phyloP scores from a whole-genome alignment of 2,329 filamentous ascomycete genomes.

The Ceratocystis albifundus region DNA sequence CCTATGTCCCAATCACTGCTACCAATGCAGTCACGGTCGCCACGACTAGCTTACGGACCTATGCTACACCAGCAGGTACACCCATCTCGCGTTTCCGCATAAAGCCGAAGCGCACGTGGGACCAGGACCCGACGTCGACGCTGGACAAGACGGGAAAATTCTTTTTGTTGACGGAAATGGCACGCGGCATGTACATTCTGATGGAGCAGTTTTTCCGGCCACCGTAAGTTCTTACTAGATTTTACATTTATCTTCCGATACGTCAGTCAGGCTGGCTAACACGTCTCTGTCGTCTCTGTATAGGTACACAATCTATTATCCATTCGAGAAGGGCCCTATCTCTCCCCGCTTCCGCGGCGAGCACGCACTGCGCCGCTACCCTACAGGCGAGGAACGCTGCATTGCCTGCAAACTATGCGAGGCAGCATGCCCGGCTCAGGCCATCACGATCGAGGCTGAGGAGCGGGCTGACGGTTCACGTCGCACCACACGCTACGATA shows the following conservation, averaged over 20 bases:
- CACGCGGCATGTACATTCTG: conserved; percentile 94
- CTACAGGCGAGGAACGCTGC: conserved; percentile 94
- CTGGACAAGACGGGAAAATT: conserved; percentile 81
- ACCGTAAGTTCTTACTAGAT: conserved; percentile 55
- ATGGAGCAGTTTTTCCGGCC: conserved; percentile 97
- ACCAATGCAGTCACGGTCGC: neutral
- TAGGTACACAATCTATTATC: conserved; percentile 97
- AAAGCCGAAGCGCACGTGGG: conserved; percentile 62
- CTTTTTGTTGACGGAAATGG: conserved; percentile 92
- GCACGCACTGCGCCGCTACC: conserved; percentile 90
- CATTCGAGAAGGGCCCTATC: conserved; percentile 97
- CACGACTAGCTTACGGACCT: conserved; percentile 30
- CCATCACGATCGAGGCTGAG: conserved; percentile 98
- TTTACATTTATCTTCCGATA: neutral
- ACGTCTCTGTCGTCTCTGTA: conserved; percentile 14
- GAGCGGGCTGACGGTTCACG: conserved; percentile 92
- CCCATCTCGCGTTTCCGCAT: conserved; percentile 74
- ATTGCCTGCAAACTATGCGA: conserved; percentile 99
- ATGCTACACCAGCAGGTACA: conserved; percentile 63
- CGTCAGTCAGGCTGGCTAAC: neutral
- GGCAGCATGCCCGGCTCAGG: conserved; percentile 91
- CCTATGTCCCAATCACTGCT: neutral
- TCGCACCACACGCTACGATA: conserved; percentile 93
- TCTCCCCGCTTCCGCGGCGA: conserved; percentile 96
- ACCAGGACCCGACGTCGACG: conserved; percentile 63